Conservation (phyloP, 2,329 filamentous ascomycete genomes). For the Calonectria montana region DNA sequence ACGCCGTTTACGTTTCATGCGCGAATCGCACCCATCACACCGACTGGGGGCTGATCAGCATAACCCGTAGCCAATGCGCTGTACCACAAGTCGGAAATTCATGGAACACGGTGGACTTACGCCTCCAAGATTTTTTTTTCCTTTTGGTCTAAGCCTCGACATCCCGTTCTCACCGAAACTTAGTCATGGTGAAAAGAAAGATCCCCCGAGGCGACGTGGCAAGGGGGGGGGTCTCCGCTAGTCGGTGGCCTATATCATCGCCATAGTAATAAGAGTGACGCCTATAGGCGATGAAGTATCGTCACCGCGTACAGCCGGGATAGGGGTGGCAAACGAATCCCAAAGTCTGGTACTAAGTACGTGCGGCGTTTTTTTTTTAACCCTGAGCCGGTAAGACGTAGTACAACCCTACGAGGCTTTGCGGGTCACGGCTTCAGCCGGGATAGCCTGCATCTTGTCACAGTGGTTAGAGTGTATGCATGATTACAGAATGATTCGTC, state of each 20-base stretch:
- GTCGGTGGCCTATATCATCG: constrained; percentile 20
- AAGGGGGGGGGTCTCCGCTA: constrained; percentile 9
- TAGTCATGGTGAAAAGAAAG: not conserved
- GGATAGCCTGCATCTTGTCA: not conserved
- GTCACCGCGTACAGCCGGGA: constrained; percentile 12
- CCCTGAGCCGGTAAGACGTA: constrained; percentile 4
- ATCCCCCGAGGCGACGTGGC: constrained; percentile 20
- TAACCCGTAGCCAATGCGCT: not conserved
- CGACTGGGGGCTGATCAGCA: constrained; percentile 4
- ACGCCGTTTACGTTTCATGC: constrained; percentile 21
- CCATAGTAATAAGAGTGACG: constrained; percentile 1
- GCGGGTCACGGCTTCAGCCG: not conserved
- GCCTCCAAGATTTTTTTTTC: not conserved
- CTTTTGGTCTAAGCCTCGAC: not conserved
- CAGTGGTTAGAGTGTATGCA: not conserved
- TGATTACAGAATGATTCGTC: not conserved
- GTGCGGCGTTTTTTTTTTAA: constrained; percentile 1
- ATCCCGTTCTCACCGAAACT: constrained; percentile 6
- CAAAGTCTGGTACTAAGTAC: not conserved
- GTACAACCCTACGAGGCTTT: constrained; percentile 5
- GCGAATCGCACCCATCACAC: not conserved
- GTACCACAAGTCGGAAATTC: not conserved
- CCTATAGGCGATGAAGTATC: constrained; percentile 22
- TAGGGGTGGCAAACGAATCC: constrained; percentile 5
- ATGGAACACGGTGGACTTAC: not conserved